These are phyloP conservation scores for Magnaporthales sp. DNA, from an alignment of 2,329 filamentous ascomycete species.

Conservation along the genomic window DNA sequence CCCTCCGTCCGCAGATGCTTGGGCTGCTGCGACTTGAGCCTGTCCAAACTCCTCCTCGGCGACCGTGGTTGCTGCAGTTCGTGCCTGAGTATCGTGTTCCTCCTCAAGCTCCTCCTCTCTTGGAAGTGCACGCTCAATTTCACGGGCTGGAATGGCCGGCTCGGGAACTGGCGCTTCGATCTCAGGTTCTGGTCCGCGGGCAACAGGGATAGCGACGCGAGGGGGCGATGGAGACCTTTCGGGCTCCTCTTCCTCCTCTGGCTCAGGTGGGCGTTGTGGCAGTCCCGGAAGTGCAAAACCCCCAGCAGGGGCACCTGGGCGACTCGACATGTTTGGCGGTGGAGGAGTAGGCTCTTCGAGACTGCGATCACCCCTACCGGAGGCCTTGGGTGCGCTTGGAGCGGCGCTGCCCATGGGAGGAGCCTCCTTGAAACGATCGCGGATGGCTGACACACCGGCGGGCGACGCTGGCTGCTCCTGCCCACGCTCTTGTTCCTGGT, in stretches of 20 bases:
- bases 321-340: conserved; percentile 56
- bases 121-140: conserved; percentile 54
- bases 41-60: conserved; percentile 36
- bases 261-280: conserved; percentile 47
- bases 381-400: conserved; percentile 23
- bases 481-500: conserved; percentile 30
- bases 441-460: conserved; percentile 63
- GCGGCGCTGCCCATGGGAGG: conserved; percentile 53
- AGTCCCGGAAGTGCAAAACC: conserved; percentile 75
- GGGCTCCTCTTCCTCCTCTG: conserved; percentile 48
- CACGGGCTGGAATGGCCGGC: conserved; percentile 40
- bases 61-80: conserved; percentile 49
- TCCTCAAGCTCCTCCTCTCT: conserved; percentile 56
- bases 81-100: conserved; percentile 50
- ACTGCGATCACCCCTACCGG: conserved; percentile 20
- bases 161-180: conserved; percentile 41
- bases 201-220: conserved; percentile 77
- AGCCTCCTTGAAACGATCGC: conserved; percentile 76
- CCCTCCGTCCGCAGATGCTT: conserved; percentile 31
- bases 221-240: conserved; percentile 65
- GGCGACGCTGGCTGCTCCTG: conserved; percentile 40
- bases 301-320: conserved; percentile 64
- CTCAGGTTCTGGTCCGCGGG: conserved; percentile 48
- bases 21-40: conserved; percentile 24
- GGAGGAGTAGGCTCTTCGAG: conserved; percentile 46